Percentiles rank a stretch among this genome's conserved stretches.
Evolutionary conservation across 345 rosid species (phyloP).

Genomic region (Pseudoturritis turrita): DNA sequence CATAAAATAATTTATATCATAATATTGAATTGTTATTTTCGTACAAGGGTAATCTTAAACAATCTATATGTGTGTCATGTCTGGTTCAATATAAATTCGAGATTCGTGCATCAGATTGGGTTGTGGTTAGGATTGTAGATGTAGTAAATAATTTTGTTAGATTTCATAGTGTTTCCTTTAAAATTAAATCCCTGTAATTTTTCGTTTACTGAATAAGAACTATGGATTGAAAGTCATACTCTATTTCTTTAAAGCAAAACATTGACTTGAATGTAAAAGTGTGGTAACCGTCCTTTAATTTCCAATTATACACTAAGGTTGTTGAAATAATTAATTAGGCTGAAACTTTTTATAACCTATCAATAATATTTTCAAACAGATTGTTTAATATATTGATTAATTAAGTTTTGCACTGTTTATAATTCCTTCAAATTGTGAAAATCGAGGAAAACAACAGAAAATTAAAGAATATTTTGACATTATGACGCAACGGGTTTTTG

Average conservation of each 20-base stretch:
- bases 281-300: background rate
- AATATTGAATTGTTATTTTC: background rate
- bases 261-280: background rate
- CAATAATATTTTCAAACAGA: background rate
- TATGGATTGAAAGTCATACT: background rate
- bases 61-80: background rate
- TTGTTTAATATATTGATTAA: background rate
- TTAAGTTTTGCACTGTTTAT: background rate
- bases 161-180: background rate
- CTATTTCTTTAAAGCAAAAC: background rate
- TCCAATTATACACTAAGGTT: background rate
- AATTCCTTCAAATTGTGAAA: constrained; percentile 3
- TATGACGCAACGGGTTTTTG: constrained; percentile 10
- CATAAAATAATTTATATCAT: background rate
- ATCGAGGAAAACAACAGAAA: background rate
- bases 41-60: background rate
- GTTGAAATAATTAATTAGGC: constrained; percentile 9
- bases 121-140: constrained; percentile 10
- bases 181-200: background rate
- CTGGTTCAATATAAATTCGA: background rate
- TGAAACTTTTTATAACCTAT: background rate
- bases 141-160: background rate
- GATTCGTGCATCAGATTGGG: background rate
- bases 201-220: background rate
- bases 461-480: constrained; percentile 18